Conservation (phyloP, 495 filamentous ascomycete genomes). For the Trichoderma erinaceum region DNA sequence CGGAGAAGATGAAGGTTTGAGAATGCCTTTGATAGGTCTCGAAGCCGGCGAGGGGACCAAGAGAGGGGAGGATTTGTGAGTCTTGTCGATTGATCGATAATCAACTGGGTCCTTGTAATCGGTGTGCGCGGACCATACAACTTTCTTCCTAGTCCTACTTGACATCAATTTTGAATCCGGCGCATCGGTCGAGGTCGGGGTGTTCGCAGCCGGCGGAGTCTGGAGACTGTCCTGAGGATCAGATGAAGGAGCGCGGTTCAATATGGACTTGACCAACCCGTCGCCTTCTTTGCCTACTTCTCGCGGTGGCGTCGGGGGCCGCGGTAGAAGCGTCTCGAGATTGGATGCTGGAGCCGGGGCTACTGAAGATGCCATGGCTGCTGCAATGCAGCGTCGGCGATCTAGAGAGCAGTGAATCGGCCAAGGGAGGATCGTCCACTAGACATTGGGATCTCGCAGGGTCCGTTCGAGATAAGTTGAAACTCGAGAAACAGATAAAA, state of each 20-base stretch:
- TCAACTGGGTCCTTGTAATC: slow-evolving; percentile 60
- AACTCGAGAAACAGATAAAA: not conserved
- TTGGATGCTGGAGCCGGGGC: slow-evolving; percentile 29
- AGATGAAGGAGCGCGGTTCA: slow-evolving; percentile 21
- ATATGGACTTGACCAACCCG: slow-evolving; percentile 22
- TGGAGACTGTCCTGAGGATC: slow-evolving; percentile 35
- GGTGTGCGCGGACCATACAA: slow-evolving; percentile 67
- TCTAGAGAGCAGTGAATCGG: slow-evolving; percentile 17
- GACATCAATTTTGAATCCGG: slow-evolving; percentile 57
- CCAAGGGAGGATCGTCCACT: not conserved
- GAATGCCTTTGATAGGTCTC: slow-evolving; percentile 76
- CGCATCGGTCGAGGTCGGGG: slow-evolving; percentile 42
- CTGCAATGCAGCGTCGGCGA: slow-evolving; percentile 25
- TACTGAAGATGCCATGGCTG: slow-evolving; percentile 44
- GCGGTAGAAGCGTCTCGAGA: slow-evolving; percentile 39
- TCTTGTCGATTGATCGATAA: slow-evolving; percentile 37
- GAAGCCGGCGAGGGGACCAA: slow-evolving; percentile 52
- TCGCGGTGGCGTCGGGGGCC: slow-evolving; percentile 52
- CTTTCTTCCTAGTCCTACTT: slow-evolving; percentile 54
- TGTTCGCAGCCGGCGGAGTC: slow-evolving; percentile 44
- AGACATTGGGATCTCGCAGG: slow-evolving; percentile 12
- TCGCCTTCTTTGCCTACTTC: slow-evolving; percentile 37
- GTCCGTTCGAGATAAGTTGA: not conserved
- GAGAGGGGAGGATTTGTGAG: slow-evolving; percentile 35
- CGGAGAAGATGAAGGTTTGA: slow-evolving; percentile 58